Evolutionary conservation across 1,284 basidiomycete genomes (phyloP).

Genomic region (Apiotrichum mycotoxinovorans): DNA sequence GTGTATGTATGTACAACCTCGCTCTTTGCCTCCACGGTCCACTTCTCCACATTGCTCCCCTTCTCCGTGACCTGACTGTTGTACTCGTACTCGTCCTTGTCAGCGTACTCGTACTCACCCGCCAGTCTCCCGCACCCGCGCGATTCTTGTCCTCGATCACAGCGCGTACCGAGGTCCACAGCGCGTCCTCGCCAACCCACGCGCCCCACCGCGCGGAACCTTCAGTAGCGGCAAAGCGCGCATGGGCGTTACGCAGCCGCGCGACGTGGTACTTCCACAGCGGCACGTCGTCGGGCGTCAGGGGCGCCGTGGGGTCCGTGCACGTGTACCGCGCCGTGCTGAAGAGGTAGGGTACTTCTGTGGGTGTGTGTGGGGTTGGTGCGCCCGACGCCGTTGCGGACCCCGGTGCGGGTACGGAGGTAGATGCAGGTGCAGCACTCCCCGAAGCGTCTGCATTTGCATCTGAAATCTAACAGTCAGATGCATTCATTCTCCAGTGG

Average conservation of each 20-base stretch:
- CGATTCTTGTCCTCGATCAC: slow-evolving; percentile 17
- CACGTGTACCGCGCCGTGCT: slow-evolving; percentile 41
- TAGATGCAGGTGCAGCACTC: neutral
- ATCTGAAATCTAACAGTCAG: slow-evolving; percentile 11
- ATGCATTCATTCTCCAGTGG: neutral
- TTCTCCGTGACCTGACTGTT: no score
- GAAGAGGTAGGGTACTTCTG: slow-evolving; percentile 26
- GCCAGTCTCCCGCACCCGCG: slow-evolving; percentile 28
- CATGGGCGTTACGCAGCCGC: slow-evolving; percentile 32
- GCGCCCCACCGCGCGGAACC: slow-evolving; percentile 25
- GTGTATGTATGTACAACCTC: no score
- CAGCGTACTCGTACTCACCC: slow-evolving; percentile 22
- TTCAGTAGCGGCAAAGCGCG: slow-evolving; percentile 24
- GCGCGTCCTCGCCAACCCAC: slow-evolving; percentile 28
- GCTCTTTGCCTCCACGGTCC: neutral
- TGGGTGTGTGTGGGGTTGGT: neutral
- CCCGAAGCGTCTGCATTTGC: neutral
- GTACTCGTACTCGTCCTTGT: no score
- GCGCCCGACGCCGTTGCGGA: neutral
- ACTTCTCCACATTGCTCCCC: no score
- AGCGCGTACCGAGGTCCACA: slow-evolving; percentile 22
- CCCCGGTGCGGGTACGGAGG: no score
- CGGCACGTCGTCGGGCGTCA: slow-evolving; percentile 23
- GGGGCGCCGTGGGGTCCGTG: neutral
- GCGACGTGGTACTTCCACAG: slow-evolving; percentile 32